These are phyloP conservation scores for Hordeum marinum DNA, from an alignment of 176 grass and related monocot species.

Conservation along the genomic window DNA sequence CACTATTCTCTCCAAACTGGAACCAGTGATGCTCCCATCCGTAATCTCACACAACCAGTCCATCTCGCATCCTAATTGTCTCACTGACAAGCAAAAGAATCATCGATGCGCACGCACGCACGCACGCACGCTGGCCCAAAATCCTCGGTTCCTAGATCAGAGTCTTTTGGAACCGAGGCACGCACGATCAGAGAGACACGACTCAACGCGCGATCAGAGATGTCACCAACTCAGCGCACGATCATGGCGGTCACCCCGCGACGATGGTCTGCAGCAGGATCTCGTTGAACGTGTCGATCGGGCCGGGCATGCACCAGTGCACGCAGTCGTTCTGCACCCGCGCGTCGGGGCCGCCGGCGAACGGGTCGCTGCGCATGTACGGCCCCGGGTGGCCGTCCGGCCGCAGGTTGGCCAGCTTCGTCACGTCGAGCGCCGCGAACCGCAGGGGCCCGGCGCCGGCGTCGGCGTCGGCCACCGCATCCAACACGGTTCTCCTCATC, in stretches of 20 bases:
- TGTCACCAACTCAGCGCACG: not conserved
- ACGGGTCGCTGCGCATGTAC: slow-evolving; percentile 69
- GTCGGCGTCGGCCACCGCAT: slow-evolving; percentile 25
- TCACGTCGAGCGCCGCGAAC: slow-evolving; percentile 66
- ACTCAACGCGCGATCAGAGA: not conserved
- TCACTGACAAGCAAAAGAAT: not conserved
- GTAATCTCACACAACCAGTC: too few relatives aligned
- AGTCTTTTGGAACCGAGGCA: too few relatives aligned
- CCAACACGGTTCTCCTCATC: slow-evolving; percentile 55
- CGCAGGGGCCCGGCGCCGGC: not conserved
- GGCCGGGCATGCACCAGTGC: slow-evolving; percentile 83
- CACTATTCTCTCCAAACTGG: not conserved
- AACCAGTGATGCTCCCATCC: not conserved
- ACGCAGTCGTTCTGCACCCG: slow-evolving; percentile 89
- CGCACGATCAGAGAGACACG: too few relatives aligned
- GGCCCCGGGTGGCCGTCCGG: slow-evolving; percentile 80
- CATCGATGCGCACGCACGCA: not conserved
- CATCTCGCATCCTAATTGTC: not conserved
- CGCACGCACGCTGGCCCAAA: not conserved
- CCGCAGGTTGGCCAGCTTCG: slow-evolving; percentile 53
- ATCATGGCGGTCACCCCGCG: not conserved
- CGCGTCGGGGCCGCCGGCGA: slow-evolving; percentile 18
- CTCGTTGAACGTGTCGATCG: slow-evolving; percentile 78
- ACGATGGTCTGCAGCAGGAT: slow-evolving; percentile 52
- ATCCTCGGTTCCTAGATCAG: not conserved